phyloP scores from a whole-genome alignment of 805 yeast species.

The Candida succiphila region DNA sequence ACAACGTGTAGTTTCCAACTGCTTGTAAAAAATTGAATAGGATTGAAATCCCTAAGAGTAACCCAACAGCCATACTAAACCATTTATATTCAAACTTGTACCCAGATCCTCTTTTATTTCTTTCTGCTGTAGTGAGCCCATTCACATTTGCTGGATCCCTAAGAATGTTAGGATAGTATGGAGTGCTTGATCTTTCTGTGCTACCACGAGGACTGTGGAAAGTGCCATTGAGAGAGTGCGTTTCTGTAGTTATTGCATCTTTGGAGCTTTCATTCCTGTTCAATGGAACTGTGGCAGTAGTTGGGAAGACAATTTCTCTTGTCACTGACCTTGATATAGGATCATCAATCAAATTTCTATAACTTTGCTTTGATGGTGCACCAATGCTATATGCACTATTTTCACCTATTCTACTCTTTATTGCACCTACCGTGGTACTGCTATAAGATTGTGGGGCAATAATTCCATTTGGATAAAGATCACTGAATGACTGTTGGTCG shows the following conservation, averaged over 20 bases:
- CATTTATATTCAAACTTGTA: not conserved
- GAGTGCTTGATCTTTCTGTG: no score
- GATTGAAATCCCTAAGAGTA: not conserved
- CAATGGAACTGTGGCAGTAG: no score
- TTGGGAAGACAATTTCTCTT: not conserved
- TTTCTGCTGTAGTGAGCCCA: not conserved
- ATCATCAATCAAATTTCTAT: slow-evolving; percentile 13
- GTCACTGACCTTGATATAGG: slow-evolving; percentile 1
- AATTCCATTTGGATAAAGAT: not conserved
- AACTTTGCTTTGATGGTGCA: slow-evolving; percentile 1
- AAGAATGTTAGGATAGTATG: no score
- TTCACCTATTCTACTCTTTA: slow-evolving; percentile 12
- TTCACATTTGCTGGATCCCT: no score
- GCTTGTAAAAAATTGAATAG: not conserved
- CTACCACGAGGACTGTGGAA: no score
- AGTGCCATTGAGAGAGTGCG: no score
- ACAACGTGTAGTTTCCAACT: not conserved
- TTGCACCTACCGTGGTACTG: slow-evolving; percentile 9
- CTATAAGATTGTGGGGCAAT: not conserved
- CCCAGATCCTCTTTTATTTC: not conserved
- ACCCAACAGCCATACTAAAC: not conserved
- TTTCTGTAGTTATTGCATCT: not conserved
- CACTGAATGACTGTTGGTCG: not conserved
- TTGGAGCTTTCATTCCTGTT: no score
- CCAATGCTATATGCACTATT: slow-evolving; percentile 8